Percentiles rank a stretch among this genome's conserved stretches.
These are phyloP conservation scores for Yamadazyma conglobata DNA, from an alignment of 1,139 yeast species.

Conservation along the genomic window DNA sequence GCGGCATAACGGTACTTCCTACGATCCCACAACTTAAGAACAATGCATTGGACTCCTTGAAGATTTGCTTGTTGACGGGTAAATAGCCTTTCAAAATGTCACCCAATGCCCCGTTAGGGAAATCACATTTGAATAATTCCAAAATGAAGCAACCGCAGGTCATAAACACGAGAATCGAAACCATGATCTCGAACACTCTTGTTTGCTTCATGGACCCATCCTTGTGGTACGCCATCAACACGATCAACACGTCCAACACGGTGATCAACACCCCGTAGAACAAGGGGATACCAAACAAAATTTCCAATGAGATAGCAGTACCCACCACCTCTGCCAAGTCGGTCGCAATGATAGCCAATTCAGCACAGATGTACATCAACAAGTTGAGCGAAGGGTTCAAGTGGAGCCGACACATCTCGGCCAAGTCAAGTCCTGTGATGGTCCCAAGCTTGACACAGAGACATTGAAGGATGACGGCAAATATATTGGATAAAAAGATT, in stretches of 20 bases:
- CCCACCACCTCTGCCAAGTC: conserved; percentile 84
- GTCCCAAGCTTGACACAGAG: conserved; percentile 74
- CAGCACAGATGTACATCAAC: conserved; percentile 60
- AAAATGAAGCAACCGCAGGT: conserved; percentile 66
- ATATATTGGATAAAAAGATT: conserved; percentile 59
- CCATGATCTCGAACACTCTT: conserved; percentile 63
- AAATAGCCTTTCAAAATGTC: conserved; percentile 56
- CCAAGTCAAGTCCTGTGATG: conserved; percentile 73
- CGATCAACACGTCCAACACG: conserved; percentile 66
- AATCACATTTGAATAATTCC: conserved; percentile 53
- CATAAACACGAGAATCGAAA: conserved; percentile 55
- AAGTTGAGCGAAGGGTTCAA: conserved; percentile 57
- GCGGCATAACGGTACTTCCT: conserved; percentile 86
- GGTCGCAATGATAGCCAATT: conserved; percentile 73
- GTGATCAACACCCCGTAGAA: conserved; percentile 66
- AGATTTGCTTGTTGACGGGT: conserved; percentile 48
- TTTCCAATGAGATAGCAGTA: conserved; percentile 70
- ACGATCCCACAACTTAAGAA: conserved; percentile 70
- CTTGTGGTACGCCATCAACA: conserved; percentile 66
- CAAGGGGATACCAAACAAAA: conserved; percentile 64
- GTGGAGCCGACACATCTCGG: conserved; percentile 69
- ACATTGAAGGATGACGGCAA: conserved; percentile 70
- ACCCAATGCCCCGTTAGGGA: conserved; percentile 31
- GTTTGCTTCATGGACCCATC: conserved; percentile 68
- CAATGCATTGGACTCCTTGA: conserved; percentile 54